These are phyloP conservation scores for Triticum dicoccoides DNA, from an alignment of 176 grass and related monocot genomes.

Conservation along the genomic window DNA sequence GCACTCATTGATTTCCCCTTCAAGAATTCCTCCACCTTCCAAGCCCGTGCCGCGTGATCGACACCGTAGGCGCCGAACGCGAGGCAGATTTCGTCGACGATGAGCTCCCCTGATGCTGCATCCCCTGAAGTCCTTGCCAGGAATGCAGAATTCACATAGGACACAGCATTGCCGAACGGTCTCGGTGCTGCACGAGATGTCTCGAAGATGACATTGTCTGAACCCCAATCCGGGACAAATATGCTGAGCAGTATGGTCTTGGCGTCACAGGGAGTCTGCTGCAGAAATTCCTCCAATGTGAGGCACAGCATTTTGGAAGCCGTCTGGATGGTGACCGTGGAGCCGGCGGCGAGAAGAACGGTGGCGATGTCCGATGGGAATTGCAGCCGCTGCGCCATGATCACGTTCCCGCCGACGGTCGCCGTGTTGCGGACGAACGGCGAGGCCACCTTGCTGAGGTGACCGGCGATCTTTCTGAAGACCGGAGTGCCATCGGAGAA, in stretches of 20 bases:
- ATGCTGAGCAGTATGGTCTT: conserved; percentile 63
- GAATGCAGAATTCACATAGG: conserved; percentile 83
- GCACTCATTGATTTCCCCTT: conserved; percentile 57
- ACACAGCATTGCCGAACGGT: conserved; percentile 79
- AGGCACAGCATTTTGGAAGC: conserved; percentile 44
- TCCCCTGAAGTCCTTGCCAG: conserved; percentile 46
- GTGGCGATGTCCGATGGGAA: conserved; percentile 76
- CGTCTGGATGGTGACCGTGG: conserved; percentile 45
- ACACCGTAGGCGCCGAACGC: conserved; percentile 69
- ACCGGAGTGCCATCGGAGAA: conserved; percentile 47
- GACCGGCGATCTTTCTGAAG: conserved; percentile 63
- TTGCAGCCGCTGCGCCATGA: conserved; percentile 67
- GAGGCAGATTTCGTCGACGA: conserved; percentile 58
- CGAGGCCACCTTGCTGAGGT: conserved; percentile 66
- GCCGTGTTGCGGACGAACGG: conserved; percentile 77
- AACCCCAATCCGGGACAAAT: conserved; percentile 55
- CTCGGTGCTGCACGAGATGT: conserved; percentile 72
- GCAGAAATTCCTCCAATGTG: conserved; percentile 70
- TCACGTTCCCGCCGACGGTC: conserved; percentile 74
- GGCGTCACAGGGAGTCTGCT: conserved; percentile 57
- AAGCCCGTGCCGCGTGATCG: conserved; percentile 57
- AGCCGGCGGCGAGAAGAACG: conserved; percentile 56
- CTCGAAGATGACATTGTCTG: conserved; percentile 59
- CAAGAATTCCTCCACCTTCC: conserved; percentile 67
- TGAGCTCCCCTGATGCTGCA: conserved; percentile 33